Evolutionary conservation across 2,329 filamentous ascomycete species (phyloP), one percentile per base, ranked within the genome.

Genomic region (Aspergillus sp.): DNA sequence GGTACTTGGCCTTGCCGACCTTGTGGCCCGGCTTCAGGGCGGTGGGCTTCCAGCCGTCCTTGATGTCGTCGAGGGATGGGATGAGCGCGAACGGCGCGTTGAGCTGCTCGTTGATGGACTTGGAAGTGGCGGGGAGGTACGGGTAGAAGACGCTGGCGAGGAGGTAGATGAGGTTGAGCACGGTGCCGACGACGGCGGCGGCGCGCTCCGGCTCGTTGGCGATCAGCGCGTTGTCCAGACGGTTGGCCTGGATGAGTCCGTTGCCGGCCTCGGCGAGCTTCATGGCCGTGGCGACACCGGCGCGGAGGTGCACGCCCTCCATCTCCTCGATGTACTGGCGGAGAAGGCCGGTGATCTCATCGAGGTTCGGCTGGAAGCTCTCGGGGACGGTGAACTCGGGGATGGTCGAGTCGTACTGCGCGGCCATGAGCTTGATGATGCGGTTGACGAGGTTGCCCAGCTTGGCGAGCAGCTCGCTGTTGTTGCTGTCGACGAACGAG

Each of bases 101-200:
- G 24, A 97, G 82, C 75, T 96, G 93, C 57, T 82, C 73, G 59
- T 90, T 82, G 61, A 96, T 96, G 30, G 84, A 83, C 54, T 80
- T 80, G 3, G 88, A 80, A 8, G 88, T 92, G n/a, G 81, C 81
- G 38, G 90, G 91, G 79, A 96, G 89, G 74, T 93, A 96, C 0
- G 92, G 92, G 48, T 85, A 83, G 51, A 92, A 82, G 41, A 96
- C 76, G 49, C 84, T 86, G 19, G 91, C 89, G 45, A 95, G 80
- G 30, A 96, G 84, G 66, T 93, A 85, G 49, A 93, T 85, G 58
- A 92, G 83, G 74, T 95, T 95, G 54, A 95, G 78, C 1, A 87
- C 89, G n/a, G 91, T 78, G 50, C 89, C 88, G 49, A 95, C 82
- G 17, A 86, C 82, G 5, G 82, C 80, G 10, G 82, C 82, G 51